These are phyloP conservation scores for Penicillium sp. DNA, from an alignment of 2,329 filamentous ascomycete species.

Conservation along the genomic window DNA sequence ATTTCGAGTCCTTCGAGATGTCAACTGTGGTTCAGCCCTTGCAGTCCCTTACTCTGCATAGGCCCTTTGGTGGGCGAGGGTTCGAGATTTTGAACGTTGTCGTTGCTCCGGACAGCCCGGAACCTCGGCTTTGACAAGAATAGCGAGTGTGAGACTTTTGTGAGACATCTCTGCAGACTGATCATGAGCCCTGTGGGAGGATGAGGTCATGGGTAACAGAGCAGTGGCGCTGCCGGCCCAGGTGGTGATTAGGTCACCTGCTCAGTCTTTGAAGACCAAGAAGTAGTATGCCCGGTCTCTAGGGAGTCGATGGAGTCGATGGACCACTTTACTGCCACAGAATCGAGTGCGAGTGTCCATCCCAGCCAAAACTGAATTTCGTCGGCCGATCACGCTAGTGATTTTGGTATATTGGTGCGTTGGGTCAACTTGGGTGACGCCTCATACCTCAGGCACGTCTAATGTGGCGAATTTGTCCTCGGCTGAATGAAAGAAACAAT, in stretches of 20 bases:
- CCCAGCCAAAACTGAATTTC: neutral
- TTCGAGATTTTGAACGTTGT: neutral
- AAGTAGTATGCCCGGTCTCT: too few species aligned
- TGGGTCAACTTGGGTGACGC: neutral
- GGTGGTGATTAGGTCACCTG: neutral
- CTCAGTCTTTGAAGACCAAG: too few species aligned
- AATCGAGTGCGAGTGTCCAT: neutral
- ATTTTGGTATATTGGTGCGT: neutral
- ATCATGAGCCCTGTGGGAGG: neutral
- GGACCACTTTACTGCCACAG: neutral
- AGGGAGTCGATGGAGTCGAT: too few species aligned
- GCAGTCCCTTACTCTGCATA: neutral
- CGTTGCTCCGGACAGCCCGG: neutral
- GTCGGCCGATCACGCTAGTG: neutral
- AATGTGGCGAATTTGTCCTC: slow-evolving; percentile 1
- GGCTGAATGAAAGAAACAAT: neutral
- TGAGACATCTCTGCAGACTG: neutral
- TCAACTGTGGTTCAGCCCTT: slow-evolving; percentile 7
- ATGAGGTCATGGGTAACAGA: neutral
- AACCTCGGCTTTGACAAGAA: neutral
- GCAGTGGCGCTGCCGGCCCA: neutral
- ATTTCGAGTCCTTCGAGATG: neutral
- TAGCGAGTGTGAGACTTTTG: too few species aligned
- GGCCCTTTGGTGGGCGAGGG: neutral
- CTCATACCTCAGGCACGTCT: neutral